phyloP scores from a whole-genome alignment of 2,329 filamentous ascomycete genomes.

The Penicillium hordei region DNA sequence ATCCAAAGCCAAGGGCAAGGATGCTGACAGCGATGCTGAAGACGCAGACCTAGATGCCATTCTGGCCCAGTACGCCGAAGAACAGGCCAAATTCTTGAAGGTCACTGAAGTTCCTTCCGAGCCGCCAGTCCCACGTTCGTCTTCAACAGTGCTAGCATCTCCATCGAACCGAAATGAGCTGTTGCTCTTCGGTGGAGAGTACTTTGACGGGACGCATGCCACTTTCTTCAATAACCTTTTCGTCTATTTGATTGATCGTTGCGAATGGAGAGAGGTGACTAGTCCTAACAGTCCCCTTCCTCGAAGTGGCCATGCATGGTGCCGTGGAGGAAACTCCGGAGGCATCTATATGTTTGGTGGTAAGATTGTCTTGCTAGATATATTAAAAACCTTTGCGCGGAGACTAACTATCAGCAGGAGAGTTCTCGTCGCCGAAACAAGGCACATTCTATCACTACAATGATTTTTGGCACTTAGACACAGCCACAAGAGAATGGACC shows the following conservation, averaged over 20 bases:
- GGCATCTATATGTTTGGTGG: slow-evolving; percentile 89
- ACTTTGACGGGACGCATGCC: slow-evolving; percentile 87
- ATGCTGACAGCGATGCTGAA: slow-evolving; percentile 84
- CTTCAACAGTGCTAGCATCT: slow-evolving; percentile 78
- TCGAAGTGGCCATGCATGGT: slow-evolving; percentile 92
- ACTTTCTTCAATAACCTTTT: slow-evolving; percentile 67
- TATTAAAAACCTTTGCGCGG: background rate
- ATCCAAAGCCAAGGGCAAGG: slow-evolving; percentile 62
- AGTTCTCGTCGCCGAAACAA: slow-evolving; percentile 95
- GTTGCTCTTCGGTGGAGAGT: slow-evolving; percentile 91
- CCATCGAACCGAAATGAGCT: slow-evolving; percentile 85
- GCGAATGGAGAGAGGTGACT: slow-evolving; percentile 88
- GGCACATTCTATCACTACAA: slow-evolving; percentile 99
- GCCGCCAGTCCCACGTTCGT: slow-evolving; percentile 75
- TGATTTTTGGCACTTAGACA: slow-evolving; percentile 94
- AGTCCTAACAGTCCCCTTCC: slow-evolving; percentile 89
- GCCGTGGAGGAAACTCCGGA: slow-evolving; percentile 78
- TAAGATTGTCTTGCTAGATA: slow-evolving; percentile 18
- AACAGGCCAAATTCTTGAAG: slow-evolving; percentile 92
- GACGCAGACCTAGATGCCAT: slow-evolving; percentile 92
- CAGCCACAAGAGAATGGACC: slow-evolving; percentile 81
- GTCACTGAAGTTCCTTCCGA: slow-evolving; percentile 75
- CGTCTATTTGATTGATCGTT: slow-evolving; percentile 73
- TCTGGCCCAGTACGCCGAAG: slow-evolving; percentile 85
- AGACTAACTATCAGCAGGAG: slow-evolving; percentile 49